A percentile compares a stretch with the other conserved stretches of the same genome.
phyloP scores from a whole-genome alignment of 202 grass and related monocot species.

The Setaria viridis region DNA sequence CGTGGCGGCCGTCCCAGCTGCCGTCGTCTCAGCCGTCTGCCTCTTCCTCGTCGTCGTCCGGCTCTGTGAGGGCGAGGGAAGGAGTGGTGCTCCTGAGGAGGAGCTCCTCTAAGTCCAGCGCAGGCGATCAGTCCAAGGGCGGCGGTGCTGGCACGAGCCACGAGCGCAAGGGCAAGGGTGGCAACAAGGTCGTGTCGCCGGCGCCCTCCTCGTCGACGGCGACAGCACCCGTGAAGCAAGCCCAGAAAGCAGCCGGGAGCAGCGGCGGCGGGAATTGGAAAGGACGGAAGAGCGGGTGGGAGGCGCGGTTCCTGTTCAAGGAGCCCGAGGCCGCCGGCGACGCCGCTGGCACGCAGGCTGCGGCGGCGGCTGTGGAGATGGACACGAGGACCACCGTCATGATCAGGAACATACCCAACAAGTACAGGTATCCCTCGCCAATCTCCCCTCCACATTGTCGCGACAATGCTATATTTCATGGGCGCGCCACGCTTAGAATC shows the following conservation, averaged over 20 bases:
- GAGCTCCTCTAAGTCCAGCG: slow-evolving; percentile 20
- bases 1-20: slow-evolving; percentile 32
- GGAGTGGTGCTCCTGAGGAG: slow-evolving; percentile 53
- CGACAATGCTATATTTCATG: slow-evolving; percentile 72
- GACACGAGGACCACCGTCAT: slow-evolving; percentile 96
- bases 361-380: background rate
- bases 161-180: slow-evolving; percentile 50
- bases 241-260: slow-evolving; percentile 29
- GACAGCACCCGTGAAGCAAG: slow-evolving; percentile 49
- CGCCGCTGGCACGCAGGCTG: slow-evolving; percentile 19
- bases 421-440: slow-evolving; percentile 60
- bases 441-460: slow-evolving; percentile 3
- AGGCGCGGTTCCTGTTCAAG: slow-evolving; percentile 86
- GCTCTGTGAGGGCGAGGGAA: slow-evolving; percentile 34
- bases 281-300: slow-evolving; percentile 53
- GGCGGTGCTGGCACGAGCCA: slow-evolving; percentile 37
- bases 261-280: slow-evolving; percentile 47
- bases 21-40: slow-evolving; percentile 31
- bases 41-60: slow-evolving; percentile 26
- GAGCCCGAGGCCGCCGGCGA: slow-evolving; percentile 39
- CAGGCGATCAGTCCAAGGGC: slow-evolving; percentile 29
- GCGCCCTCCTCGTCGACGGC: background rate
- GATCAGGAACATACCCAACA: slow-evolving; percentile 97
- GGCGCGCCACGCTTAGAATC: slow-evolving; percentile 16
- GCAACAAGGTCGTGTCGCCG: slow-evolving; percentile 8